These are phyloP conservation scores for Begonia masoniana DNA, from an alignment of 306 rosid species.

Conservation along the genomic window DNA sequence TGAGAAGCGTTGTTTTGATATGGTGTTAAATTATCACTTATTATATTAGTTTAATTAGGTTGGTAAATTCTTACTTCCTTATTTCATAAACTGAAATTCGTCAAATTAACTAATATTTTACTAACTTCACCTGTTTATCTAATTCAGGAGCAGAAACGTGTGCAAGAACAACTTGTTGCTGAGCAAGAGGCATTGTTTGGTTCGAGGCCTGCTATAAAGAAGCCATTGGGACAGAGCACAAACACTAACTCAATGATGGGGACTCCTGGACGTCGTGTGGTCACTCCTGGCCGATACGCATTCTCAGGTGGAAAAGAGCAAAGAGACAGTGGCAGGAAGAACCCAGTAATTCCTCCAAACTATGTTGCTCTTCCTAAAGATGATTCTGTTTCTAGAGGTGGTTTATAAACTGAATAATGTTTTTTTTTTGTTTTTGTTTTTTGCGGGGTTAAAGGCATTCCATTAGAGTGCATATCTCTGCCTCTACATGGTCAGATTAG, in stretches of 20 bases:
- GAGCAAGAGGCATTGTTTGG: conserved; percentile 72
- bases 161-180: conserved; percentile 53
- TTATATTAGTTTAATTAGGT: too few species aligned
- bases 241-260: conserved; percentile 33
- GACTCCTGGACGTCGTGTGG: conserved; percentile 61
- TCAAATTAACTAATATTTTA: neutral
- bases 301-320: conserved; percentile 40
- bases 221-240: conserved; percentile 59
- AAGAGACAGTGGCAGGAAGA: conserved; percentile 50
- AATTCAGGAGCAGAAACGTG: conserved; percentile 60
- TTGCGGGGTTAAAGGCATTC: too few species aligned
- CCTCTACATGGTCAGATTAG: too few species aligned
- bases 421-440: too few species aligned
- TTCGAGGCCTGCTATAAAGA: conserved; percentile 54
- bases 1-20: too few species aligned
- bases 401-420: neutral
- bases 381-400: conserved; percentile 35
- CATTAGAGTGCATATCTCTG: too few species aligned
- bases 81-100: too few species aligned
- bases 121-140: neutral
- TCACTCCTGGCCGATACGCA: conserved; percentile 40
- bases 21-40: too few species aligned
- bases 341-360: conserved; percentile 45
- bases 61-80: too few species aligned
- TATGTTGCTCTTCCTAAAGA: conserved; percentile 83